A percentile compares a stretch with the other conserved stretches of the same genome.
Conservation (phyloP, 192 early-diverging fungal species). For the Gaertneriomyces semiglobifer region DNA sequence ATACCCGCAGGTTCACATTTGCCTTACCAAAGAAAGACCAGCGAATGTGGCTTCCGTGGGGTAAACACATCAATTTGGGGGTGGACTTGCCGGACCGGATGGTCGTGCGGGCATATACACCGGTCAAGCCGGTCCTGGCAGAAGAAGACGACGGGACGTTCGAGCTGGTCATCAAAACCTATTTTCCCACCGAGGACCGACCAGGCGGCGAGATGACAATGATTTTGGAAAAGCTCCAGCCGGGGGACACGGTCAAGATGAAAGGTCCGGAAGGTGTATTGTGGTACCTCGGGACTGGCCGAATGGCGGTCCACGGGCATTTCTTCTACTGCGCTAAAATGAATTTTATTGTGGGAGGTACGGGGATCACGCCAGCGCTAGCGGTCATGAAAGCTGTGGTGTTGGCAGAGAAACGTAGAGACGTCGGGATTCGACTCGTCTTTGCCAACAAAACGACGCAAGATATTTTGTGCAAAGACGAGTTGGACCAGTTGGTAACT, state of each 20-base stretch:
- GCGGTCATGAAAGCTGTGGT: slow-evolving; percentile 2
- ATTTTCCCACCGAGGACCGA: slow-evolving; percentile 9
- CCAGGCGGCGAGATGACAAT: slow-evolving; percentile 5
- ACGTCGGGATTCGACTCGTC: neutral
- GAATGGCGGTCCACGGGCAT: neutral
- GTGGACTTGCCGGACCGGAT: neutral
- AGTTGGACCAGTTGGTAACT: neutral
- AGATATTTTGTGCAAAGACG: neutral
- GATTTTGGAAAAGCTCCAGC: slow-evolving; percentile 1
- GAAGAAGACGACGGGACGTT: slow-evolving; percentile 16
- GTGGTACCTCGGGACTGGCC: neutral
- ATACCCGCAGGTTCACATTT: slow-evolving; percentile 15
- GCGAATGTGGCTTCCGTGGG: slow-evolving; percentile 8
- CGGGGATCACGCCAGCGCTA: neutral
- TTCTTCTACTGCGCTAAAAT: neutral
- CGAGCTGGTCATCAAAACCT: slow-evolving; percentile 15
- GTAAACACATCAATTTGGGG: slow-evolving; percentile 19
- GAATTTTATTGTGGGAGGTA: slow-evolving; percentile 4
- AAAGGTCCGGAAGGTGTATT: slow-evolving; percentile 9
- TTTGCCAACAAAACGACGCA: slow-evolving; percentile 1
- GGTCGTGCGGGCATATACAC: slow-evolving; percentile 25
- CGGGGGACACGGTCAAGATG: slow-evolving; percentile 4
- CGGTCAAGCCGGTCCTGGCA: slow-evolving; percentile 1
- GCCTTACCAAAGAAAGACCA: neutral
- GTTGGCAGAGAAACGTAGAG: neutral